Evolutionary conservation across 352 stramenopile species (phyloP), one percentile per base, ranked within the genome.

Genomic region (Globisporangium spinosum): DNA sequence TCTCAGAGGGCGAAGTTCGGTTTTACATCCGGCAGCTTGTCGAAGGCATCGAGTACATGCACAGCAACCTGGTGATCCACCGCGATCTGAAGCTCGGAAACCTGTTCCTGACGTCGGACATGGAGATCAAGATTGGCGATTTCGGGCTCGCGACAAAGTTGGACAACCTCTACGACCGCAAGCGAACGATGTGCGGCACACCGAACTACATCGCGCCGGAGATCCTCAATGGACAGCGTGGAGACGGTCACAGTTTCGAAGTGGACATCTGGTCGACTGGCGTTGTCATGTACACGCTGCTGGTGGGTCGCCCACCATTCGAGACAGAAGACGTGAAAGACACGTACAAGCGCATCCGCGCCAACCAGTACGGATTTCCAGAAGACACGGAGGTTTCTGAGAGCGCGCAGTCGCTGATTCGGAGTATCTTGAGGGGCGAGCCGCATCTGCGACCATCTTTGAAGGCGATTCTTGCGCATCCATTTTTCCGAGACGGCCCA

Each of bases 61-160:
- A 99, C 73, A 77, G 88, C 23, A 84, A 91, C 49, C 84, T 98
- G 70, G 94, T 98, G 47, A 99, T 99, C 72, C 97, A 99, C 75
- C 94, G 97, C 9, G 97, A 99, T 72, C 76, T 99, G 22, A 99
- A 99, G 75, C 83, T 99, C 32, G 97, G 97, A 0, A 99, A 99
- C 67, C 74, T 99, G 0, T 99, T 99, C 62, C 72, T 99, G 0
- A 97, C 97, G 49, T 85, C 80, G 38, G 83, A 98, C 58, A 97
- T 99, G 83, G 81, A 96, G 56, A 83, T 99, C 54, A 98, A 98
- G 80, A 98, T 99, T 60, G 96, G 96, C n/a, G 96, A 99, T 77
- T 97, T 98, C 75, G 95, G 95, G 20, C 88, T 99, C 45, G 97
- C 97, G 7, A 84, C 85, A 29, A 65, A 76, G 38, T 76, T 95